Conservation (phyloP, 495 filamentous ascomycete genomes). For the Lasiosphaeriaceae sp. region DNA sequence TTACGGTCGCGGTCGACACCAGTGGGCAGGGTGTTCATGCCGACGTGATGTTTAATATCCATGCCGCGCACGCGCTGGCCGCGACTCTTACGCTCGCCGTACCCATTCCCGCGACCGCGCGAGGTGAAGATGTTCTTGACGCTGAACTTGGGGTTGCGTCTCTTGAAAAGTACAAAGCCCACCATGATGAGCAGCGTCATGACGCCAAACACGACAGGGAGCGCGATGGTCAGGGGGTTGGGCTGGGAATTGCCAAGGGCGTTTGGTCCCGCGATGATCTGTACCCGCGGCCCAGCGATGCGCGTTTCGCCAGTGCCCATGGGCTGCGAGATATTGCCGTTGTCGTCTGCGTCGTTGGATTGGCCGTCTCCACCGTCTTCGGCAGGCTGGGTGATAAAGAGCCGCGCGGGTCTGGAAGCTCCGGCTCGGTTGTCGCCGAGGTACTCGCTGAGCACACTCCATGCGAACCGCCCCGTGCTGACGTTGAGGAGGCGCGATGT, state of each 20-base stretch:
- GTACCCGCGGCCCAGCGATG: slow-evolving; percentile 1
- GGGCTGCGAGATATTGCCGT: background rate
- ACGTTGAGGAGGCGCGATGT: background rate
- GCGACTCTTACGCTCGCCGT: background rate
- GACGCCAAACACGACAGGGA: background rate
- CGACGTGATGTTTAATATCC: background rate
- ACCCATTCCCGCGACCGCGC: background rate
- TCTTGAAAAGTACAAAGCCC: background rate
- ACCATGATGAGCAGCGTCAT: background rate
- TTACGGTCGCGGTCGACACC: too few relatives aligned
- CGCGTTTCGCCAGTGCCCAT: background rate
- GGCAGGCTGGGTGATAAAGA: background rate
- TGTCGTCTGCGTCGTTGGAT: background rate
- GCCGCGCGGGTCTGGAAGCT: background rate
- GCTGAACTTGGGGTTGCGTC: background rate
- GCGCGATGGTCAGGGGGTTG: slow-evolving; percentile 1
- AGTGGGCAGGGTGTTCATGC: too few relatives aligned
- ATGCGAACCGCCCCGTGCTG: background rate
- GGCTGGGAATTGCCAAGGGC: background rate
- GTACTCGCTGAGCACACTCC: background rate
- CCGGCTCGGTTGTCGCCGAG: background rate
- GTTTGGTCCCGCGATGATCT: background rate
- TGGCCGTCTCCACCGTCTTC: background rate
- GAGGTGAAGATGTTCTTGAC: background rate
- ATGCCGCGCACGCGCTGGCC: background rate